Base-by-base conservation (phyloP, 257 asterid species). In the Avicennia marina region DNA sequence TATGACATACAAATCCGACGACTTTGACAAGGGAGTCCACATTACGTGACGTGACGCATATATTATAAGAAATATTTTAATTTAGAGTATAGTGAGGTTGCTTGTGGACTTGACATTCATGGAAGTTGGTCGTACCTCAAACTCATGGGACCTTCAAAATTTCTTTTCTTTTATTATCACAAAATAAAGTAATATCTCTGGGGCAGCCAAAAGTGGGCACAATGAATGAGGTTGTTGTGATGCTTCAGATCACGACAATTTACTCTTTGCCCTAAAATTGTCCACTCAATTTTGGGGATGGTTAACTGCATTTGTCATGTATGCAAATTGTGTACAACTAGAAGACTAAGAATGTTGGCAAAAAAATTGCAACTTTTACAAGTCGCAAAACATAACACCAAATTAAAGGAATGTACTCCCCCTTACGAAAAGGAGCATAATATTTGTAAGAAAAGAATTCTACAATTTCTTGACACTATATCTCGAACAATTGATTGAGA, bases 101-200 rank as follows among this genome's bases (percentile, higher is more conserved):
- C 62, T 55, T 68, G 31, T 68, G 60, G 27, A 24, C 21, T 39
- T 13, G 2, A 24, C 40, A 49, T 49, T 51, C 56, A 50, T 13
- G 13, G 38, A 44, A 47, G 60, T 62, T 24, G 68, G 39, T 56
- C 60, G 22, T 22, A 55, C 17, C 65, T 56, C 67, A 50, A 57
- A 56, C 41, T 63, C 65, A 51, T 62, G 79, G 81, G 78, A 58
- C 75, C 77, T 69, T 75, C n/a, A n/a, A n/a, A n/a, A n/a, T n/a
- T n/a, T 26, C 5, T 53, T 29, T 64, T 34, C n/a, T 42, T 39
- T 53, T n/a, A n/a, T n/a, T n/a, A n/a, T n/a, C n/a, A 8, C 24
- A 56, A 26, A 26, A 24, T 43, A 50, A 60, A 41, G 62, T 9
- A 11, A 62, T 22, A 44, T 21, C 21, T n/a, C 5, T 59, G 58